Evolutionary conservation across 1,284 basidiomycete genomes (phyloP).

Genomic region (Ceratobasidium sp.): DNA sequence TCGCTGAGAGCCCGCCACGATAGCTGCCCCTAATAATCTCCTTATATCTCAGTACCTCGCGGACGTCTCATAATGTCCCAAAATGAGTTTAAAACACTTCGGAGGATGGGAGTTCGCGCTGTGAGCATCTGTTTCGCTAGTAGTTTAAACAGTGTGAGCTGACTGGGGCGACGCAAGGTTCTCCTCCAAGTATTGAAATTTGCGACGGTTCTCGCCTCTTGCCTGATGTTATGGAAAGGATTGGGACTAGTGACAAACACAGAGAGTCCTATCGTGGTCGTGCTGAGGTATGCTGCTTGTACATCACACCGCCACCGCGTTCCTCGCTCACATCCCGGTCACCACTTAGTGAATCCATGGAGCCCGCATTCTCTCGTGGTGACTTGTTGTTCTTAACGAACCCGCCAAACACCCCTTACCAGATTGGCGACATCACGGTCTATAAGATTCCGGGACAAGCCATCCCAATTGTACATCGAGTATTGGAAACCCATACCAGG

Average conservation of each 20-base stretch:
- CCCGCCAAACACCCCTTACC: slow-evolving; percentile 76
- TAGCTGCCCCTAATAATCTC: too few relatives aligned
- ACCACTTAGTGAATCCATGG: slow-evolving; percentile 90
- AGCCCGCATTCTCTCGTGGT: slow-evolving; percentile 95
- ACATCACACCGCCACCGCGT: neutral
- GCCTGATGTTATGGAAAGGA: slow-evolving; percentile 97
- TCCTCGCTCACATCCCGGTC: neutral
- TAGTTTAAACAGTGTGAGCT: slow-evolving; percentile 66
- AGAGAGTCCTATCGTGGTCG: slow-evolving; percentile 96
- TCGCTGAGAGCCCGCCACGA: too few relatives aligned
- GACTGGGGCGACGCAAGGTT: slow-evolving; percentile 64
- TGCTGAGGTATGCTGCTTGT: slow-evolving; percentile 77
- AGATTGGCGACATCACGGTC: slow-evolving; percentile 95
- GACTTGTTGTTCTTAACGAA: slow-evolving; percentile 96
- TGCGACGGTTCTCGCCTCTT: slow-evolving; percentile 89
- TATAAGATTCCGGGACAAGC: slow-evolving; percentile 88
- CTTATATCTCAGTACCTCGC: neutral
- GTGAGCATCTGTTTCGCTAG: slow-evolving; percentile 57
- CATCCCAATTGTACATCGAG: slow-evolving; percentile 95
- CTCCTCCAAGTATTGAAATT: slow-evolving; percentile 92
- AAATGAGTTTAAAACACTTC: neutral
- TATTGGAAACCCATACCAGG: slow-evolving; percentile 83
- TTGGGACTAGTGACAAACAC: slow-evolving; percentile 91
- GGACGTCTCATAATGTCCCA: neutral
- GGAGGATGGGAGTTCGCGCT: neutral